Evolutionary conservation across 768 basidiomycete species (phyloP), one percentile per base, ranked within the genome.

Genomic region (Mycena indigotica): DNA sequence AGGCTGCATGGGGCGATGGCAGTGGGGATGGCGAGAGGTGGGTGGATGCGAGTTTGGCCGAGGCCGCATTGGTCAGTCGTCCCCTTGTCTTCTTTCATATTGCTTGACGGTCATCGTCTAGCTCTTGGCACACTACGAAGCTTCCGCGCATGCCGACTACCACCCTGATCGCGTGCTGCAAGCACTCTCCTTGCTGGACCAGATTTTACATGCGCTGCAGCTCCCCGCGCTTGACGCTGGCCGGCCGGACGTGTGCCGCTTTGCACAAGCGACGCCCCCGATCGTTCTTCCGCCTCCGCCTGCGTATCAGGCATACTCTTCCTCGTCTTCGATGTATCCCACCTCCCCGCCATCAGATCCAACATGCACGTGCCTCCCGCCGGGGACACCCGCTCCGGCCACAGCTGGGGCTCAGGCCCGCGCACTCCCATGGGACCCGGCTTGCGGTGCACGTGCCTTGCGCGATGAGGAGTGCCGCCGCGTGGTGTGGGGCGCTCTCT

Each of bases 61-160:
- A 82, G 59, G 83, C 82, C 2, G 83, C 83, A 0, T 70, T 83
- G 53, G 83, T 83, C 28, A 57, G 80, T 70, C n/a, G n/a, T n/a
- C 6, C 32, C 17, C 32, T 32, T 28, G 10, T 29, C 15, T 25
- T 44, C 25, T 39, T 21, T 19, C 15, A 12, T n/a, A 24, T 38
- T 24, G 30, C 16, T 25, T 28, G 25, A n/a, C 29, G 15, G n/a
- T n/a, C 3, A 5, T 45, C 16, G 12, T 24, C 28, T 32, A 35
- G 16, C 72, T 84, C 39, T 70, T 84, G 23, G 80, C 81, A 8
- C 67, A 83, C 10, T 84, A 82, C 64, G 82, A 84, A 62, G 73
- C 78, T 2, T 83, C 80, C 5, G 74, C 80, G 28, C 83, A 84
- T 51, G 80, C 82, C 19, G 69, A 73, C 12, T 75, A 83, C 66